These are phyloP conservation scores for Perkinsus olseni DNA, from an alignment of 169 alveolate species.

Conservation along the genomic window DNA sequence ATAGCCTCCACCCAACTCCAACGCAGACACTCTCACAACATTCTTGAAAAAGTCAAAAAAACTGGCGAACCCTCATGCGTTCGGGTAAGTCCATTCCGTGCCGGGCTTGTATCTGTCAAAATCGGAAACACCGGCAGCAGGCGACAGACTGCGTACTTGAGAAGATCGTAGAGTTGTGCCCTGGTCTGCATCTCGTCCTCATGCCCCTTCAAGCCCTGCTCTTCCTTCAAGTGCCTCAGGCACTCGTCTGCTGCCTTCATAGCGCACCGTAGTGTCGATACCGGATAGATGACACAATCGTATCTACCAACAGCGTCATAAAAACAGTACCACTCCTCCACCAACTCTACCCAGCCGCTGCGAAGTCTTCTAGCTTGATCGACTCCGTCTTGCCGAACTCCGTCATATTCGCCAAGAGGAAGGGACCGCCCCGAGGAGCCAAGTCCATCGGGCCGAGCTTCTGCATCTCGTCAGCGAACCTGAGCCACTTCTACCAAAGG, in stretches of 20 bases:
- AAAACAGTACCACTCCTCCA: too few relatives aligned
- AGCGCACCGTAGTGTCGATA: constrained; percentile 70
- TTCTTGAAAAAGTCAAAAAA: too few relatives aligned
- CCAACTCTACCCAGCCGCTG: not conserved
- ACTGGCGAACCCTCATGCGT: not conserved
- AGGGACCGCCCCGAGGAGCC: constrained; percentile 48
- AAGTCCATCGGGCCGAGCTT: not conserved
- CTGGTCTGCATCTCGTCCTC: constrained; percentile 48
- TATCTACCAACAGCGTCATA: constrained; percentile 50
- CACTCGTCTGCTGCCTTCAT: constrained; percentile 55
- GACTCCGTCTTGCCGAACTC: constrained; percentile 68
- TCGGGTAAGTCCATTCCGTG: constrained; percentile 58
- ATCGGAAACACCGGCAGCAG: not conserved
- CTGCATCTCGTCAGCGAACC: not conserved
- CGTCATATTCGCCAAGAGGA: constrained; percentile 73
- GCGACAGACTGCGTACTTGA: not conserved
- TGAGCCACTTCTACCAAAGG: not conserved
- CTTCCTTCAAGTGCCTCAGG: not conserved
- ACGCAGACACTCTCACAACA: too few relatives aligned
- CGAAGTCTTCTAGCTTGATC: constrained; percentile 19
- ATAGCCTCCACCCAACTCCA: too few relatives aligned
- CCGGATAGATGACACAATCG: constrained; percentile 72
- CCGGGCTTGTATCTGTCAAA: constrained; percentile 48
- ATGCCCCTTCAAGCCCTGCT: not conserved
- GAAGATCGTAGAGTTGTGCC: constrained; percentile 40